Evolutionary conservation across 2,329 filamentous ascomycete genomes (phyloP).

Genomic region (Colletotrichum tanaceti): DNA sequence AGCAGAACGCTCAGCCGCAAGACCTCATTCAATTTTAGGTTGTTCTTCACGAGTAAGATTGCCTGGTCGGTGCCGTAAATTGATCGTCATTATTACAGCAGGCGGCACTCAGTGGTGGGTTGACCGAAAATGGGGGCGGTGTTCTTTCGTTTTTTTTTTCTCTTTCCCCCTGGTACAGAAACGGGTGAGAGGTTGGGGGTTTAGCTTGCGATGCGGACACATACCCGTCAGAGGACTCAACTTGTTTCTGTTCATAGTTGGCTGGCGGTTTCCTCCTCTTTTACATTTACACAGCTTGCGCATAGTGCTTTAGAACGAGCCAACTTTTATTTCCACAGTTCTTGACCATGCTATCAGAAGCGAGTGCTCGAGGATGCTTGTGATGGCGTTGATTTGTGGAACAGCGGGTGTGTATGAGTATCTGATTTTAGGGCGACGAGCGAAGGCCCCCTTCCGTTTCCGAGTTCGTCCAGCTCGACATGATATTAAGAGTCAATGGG

Average conservation of each 20-base stretch:
- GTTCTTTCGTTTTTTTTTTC: slow-evolving; percentile 1
- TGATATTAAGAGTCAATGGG: too few relatives aligned
- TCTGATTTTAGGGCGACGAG: not conserved
- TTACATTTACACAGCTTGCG: slow-evolving; percentile 25
- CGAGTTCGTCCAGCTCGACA: not conserved
- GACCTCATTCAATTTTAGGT: slow-evolving; percentile 73
- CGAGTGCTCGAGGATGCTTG: not conserved
- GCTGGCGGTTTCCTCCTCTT: slow-evolving; percentile 23
- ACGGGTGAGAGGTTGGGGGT: not conserved
- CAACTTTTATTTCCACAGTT: not conserved
- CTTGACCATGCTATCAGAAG: too few relatives aligned
- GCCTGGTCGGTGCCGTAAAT: not conserved
- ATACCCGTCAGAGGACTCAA: slow-evolving; percentile 19
- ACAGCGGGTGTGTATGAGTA: not conserved
- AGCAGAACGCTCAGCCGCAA: slow-evolving; percentile 61
- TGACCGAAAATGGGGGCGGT: not conserved
- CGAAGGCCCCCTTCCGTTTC: too few relatives aligned
- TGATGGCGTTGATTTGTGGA: not conserved
- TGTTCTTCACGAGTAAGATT: not conserved
- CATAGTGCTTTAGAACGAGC: slow-evolving; percentile 20
- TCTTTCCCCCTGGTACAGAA: not conserved
- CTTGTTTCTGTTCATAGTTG: slow-evolving; percentile 25
- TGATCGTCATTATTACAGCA: slow-evolving; percentile 17
- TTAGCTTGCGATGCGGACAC: slow-evolving; percentile 15
- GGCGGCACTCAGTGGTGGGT: slow-evolving; percentile 12